Evolutionary conservation across 441 rosid genomes (phyloP).

Genomic region (Erodium chrysanthum): DNA sequence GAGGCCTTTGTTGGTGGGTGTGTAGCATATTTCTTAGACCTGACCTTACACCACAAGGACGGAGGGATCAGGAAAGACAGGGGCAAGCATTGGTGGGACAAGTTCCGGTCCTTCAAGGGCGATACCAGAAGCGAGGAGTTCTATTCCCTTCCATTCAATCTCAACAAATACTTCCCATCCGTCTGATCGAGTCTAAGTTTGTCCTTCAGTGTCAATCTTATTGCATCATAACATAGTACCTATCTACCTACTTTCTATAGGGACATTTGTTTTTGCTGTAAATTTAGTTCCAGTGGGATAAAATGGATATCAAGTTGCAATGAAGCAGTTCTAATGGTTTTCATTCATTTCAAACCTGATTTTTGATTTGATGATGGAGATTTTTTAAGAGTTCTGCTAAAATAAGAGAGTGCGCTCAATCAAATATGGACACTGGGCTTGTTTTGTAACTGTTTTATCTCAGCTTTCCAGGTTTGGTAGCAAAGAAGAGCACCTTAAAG

Average conservation of each 20-base stretch:
- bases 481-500: too few species aligned
- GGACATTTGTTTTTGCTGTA: slow-evolving; percentile 26
- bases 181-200: slow-evolving; percentile 32
- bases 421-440: background rate
- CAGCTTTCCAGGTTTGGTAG: background rate
- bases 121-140: slow-evolving; percentile 78
- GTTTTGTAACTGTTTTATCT: background rate
- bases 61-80: slow-evolving; percentile 58
- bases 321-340: slow-evolving; percentile 15
- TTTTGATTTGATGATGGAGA: too few species aligned
- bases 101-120: slow-evolving; percentile 51
- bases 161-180: slow-evolving; percentile 84
- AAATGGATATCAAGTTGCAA: slow-evolving; percentile 27
- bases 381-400: too few species aligned
- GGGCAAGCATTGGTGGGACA: slow-evolving; percentile 98
- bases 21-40: slow-evolving; percentile 75
- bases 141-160: slow-evolving; percentile 85
- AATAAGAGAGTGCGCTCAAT: background rate
- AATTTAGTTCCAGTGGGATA: slow-evolving; percentile 26
- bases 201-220: slow-evolving; percentile 21
- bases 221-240: slow-evolving; percentile 22
- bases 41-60: slow-evolving; percentile 52
- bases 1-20: slow-evolving; percentile 83
- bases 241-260: slow-evolving; percentile 14
- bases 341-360: too few species aligned